These are phyloP conservation scores for Thermothelomyces thermophilus DNA, from an alignment of 2,329 filamentous ascomycete genomes.

Conservation along the genomic window DNA sequence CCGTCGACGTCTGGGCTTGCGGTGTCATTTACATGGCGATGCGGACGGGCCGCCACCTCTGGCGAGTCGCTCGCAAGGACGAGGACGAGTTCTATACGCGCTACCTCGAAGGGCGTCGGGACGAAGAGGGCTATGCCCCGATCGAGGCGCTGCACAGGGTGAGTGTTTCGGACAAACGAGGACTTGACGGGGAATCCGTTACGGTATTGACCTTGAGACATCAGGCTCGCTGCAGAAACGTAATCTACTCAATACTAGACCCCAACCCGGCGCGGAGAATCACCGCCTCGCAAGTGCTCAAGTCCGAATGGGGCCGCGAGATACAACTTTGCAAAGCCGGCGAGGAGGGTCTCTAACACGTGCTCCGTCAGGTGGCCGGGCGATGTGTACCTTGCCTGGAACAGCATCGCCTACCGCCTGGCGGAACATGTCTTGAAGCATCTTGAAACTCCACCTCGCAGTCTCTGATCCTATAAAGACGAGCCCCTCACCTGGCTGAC, in stretches of 20 bases:
- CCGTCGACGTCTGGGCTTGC: constrained; percentile 97
- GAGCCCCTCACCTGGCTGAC: not conserved
- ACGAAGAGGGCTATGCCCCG: constrained; percentile 91
- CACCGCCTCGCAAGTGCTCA: constrained; percentile 91
- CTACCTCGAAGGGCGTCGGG: constrained; percentile 85
- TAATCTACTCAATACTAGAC: constrained; percentile 97
- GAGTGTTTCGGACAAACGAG: constrained; percentile 37
- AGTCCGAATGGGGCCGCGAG: constrained; percentile 97
- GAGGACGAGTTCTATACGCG: constrained; percentile 96
- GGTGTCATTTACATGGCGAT: constrained; percentile 99
- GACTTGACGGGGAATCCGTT: not conserved
- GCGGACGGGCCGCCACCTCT: constrained; percentile 90
- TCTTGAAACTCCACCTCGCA: not conserved
- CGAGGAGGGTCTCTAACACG: constrained; percentile 75
- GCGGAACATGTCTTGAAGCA: constrained; percentile 14
- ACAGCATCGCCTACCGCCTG: constrained; percentile 19
- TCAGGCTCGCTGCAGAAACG: constrained; percentile 92
- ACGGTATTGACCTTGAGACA: constrained; percentile 1
- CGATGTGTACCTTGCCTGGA: constrained; percentile 10
- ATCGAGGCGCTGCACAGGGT: constrained; percentile 94
- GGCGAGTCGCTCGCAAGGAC: constrained; percentile 93
- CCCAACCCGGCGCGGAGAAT: constrained; percentile 89
- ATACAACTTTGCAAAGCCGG: constrained; percentile 96
- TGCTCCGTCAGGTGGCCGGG: constrained; percentile 25
- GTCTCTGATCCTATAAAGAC: not conserved